Base-by-base conservation (phyloP, 768 basidiomycete genomes). In the Termitomyces sp. region DNA sequence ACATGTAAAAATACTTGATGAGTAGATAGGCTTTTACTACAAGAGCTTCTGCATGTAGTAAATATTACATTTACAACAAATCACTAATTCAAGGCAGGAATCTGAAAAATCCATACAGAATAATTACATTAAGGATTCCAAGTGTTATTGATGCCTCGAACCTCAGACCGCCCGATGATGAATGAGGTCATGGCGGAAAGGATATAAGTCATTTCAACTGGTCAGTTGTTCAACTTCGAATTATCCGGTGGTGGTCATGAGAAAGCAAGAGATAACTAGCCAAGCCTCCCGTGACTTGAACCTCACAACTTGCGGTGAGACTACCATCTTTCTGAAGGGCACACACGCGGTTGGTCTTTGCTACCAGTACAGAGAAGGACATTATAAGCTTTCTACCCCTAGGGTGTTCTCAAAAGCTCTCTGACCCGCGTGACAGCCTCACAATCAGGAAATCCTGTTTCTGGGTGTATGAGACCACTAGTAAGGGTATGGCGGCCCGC, bases 1-100 rank as follows among this genome's bases (percentile, higher is more conserved):
- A 23, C 74, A 82, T 57, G 82, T 88, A 49, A 73, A 79, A 18
- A 71, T 93, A 44, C 67, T 70, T 36, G 70, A 77, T 62, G 53
- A 47, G 48, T 48, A 60, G 30, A 43, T 43, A 4, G 41, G 41
- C 8, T 3, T n/a, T 10, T 9, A 20, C 7, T 5, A n/a, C n/a
- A n/a, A 20, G 41, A n/a, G 41, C 8, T 18, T 43, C n/a, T 43
- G 18, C n/a, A 20, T 43, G 41, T 9, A 43, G 3, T 20, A 20
- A 43, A 43, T 2, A 43, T 43, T 43, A 10, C 41, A 20, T 43
- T 9, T 20, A 10, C 9, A 1, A 9, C n/a, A 20, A 20, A 10
- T 43, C 41, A 8, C 13, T 10, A 20, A 41, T 41, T 41, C 18
- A n/a, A 41, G 18, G 18, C 36, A 38, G 18, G 40, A 41, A 4